Base-by-base conservation (phyloP, 305 asterid genomes). In the Fraxinus floribunda region DNA sequence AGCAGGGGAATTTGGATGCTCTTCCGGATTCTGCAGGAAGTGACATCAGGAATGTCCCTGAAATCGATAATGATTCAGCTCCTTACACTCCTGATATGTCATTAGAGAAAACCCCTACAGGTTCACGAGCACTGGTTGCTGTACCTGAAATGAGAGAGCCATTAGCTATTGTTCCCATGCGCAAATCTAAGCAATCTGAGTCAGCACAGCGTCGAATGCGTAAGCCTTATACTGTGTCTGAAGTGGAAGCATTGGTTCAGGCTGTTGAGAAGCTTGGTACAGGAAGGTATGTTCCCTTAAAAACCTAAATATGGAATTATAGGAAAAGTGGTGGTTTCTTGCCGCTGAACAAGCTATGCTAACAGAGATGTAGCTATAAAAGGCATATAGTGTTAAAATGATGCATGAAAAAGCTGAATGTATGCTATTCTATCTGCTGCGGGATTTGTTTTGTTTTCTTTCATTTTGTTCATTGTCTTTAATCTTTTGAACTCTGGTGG, bases 191-290 rank as follows among this genome's bases (percentile, higher is more conserved):
- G 88, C 90, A 94, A 30, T 89, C 94, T 1, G 99, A 94, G 83
- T 87, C 93, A 82, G 92, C 95, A 2, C 97, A 93, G 74, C 95
- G 98, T 76, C 87, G 98, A 24, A 92, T 93, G 73, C 96, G 99
- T 79, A 89, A 98, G 74, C 99, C 98, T 77, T 96, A 94, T 86
- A 91, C 98, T 76, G 99, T 96, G 78, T 84, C 94, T 49, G 99
- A 96, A 87, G 98, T 96, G 26, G 98, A 96, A 89, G 97, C 98
- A 72, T 92, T 94, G 36, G 99, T 96, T 81, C 97, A 93, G 85
- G 99, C 98, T 68, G 98, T 96, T 75, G 99, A 94, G 93, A 92
- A 92, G 85, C 98, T 96, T 24, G 98, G 99, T 55, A 96, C 98
- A 0, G 99, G 99, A 91, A 92, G 99, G 99, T 96, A 85, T 79